Evolutionary conservation across 495 filamentous ascomycete species (phyloP), one percentile per base, ranked within the genome.

Genomic region (Extremus antarcticus): DNA sequence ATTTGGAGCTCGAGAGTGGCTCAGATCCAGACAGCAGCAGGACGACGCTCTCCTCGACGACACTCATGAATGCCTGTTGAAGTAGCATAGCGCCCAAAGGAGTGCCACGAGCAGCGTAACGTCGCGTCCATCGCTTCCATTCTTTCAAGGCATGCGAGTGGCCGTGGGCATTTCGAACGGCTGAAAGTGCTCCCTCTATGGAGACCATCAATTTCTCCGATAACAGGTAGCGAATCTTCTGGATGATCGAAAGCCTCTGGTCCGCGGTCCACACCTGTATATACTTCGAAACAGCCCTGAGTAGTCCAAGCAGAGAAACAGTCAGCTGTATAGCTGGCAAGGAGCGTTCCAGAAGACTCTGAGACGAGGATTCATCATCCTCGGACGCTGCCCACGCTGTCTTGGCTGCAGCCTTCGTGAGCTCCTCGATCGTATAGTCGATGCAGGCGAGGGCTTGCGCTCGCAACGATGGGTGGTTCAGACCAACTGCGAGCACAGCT

Each of bases 1-100:
- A 74, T 54, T 87, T 79, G 24, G 78, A 73, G 41, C 76, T 72
- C 20, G 75, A 78, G n/a, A 85, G 65, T 19, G 71, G 69, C 13
- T 81, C 73, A 1, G 78, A 75, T 15, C 82, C 77, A 46, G 80
- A 73, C 21, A 87, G 73, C 22, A 83, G 70, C 48, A 94, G 74
- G 8, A 85, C 84, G n/a, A 86, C 87, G 51, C 78, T 82, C 4
- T 88, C 81, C 51, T 88, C 84, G 23, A 94, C 74, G 47, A 97
- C 79, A 64, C 79, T 81, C 80, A 90, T 90, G 65, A 90, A 90
- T 50, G 81, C 87, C 63, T 85, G 81, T 65, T 90, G 88, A 16
- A 98, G 69, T 8, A 96, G 72, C 86, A 95, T 90, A n/a, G 89
- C 88, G 3, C 92, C 90, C 25, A 97, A 68, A 1, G 92, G 90